Percentiles rank a stretch among this genome's conserved stretches.
phyloP scores from a whole-genome alignment of 2,329 filamentous ascomycete genomes.

The Xylaria hypoxylon region DNA sequence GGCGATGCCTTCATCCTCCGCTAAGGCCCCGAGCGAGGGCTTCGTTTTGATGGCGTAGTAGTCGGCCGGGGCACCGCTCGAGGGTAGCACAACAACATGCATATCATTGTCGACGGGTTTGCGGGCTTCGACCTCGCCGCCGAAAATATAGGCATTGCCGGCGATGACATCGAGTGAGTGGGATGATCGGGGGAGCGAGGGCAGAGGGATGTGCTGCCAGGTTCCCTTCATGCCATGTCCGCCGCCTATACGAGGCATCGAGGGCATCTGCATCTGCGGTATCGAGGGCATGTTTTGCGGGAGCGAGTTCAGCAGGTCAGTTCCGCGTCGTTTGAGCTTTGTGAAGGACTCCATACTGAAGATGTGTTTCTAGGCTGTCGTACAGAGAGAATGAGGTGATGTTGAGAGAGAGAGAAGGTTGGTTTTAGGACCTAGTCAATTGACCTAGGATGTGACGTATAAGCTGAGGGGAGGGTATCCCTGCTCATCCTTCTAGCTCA shows the following conservation, averaged over 20 bases:
- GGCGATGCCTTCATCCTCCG: constrained; percentile 34
- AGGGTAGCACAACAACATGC: constrained; percentile 72
- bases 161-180: constrained; percentile 74
- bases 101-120: constrained; percentile 79
- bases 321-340: constrained; percentile 66
- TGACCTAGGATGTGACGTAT: constrained; percentile 36
- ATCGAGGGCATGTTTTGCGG: constrained; percentile 53
- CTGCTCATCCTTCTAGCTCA: constrained; percentile 23
- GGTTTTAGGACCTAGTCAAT: constrained; percentile 13
- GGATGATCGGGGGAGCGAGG: constrained; percentile 75
- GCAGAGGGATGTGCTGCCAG: constrained; percentile 69
- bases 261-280: constrained; percentile 39
- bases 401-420: constrained; percentile 20
- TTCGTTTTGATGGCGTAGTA: constrained; percentile 68
- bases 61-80: constrained; percentile 67
- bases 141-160: constrained; percentile 74
- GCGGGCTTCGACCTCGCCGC: constrained; percentile 75
- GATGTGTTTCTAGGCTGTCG: neutral
- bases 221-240: constrained; percentile 63
- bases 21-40: constrained; percentile 48
- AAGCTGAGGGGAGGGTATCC: constrained; percentile 30
- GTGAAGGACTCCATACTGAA: constrained; percentile 64
- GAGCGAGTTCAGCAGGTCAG: constrained; percentile 63
- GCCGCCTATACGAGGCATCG: constrained; percentile 31
- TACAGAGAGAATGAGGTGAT: neutral